phyloP scores from a whole-genome alignment of 208 protist genomes.

The Trypanosoma brucei region DNA sequence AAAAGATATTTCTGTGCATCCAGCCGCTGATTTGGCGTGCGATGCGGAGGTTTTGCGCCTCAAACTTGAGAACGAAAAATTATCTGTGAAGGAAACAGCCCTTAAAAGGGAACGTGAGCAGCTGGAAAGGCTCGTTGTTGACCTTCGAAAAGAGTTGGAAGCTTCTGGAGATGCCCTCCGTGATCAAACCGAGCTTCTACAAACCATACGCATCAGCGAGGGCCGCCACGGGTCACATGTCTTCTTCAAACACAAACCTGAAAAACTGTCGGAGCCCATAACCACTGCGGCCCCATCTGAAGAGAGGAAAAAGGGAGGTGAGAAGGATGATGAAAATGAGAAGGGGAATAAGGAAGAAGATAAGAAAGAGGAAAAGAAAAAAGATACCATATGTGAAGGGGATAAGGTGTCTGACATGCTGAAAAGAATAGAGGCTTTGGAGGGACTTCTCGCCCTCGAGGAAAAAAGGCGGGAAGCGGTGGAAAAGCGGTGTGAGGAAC shows the following conservation, averaged over 20 bases:
- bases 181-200: conserved; percentile 39
- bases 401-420: background rate
- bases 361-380: too few species aligned
- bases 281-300: too few species aligned
- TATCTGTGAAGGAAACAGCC: conserved; percentile 29
- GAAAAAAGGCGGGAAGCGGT: background rate
- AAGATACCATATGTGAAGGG: too few species aligned
- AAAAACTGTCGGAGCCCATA: too few species aligned
- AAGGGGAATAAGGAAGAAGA: too few species aligned
- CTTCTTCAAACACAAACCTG: background rate
- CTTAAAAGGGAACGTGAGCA: conserved; percentile 26
- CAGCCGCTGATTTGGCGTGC: conserved; percentile 23
- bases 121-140: conserved; percentile 32
- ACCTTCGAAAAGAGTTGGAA: conserved; percentile 57
- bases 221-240: background rate
- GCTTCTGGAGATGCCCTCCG: conserved; percentile 41
- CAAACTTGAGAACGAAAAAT: conserved; percentile 47
- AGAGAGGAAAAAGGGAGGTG: too few species aligned
- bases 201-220: background rate
- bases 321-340: too few species aligned
- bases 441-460: conserved; percentile 2
- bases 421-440: conserved; percentile 1
- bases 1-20: background rate
- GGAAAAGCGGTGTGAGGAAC: conserved; percentile 3
- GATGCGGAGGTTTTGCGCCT: conserved; percentile 42